phyloP scores from a whole-genome alignment of 1,284 basidiomycete species.

The Boletus calvinii region DNA sequence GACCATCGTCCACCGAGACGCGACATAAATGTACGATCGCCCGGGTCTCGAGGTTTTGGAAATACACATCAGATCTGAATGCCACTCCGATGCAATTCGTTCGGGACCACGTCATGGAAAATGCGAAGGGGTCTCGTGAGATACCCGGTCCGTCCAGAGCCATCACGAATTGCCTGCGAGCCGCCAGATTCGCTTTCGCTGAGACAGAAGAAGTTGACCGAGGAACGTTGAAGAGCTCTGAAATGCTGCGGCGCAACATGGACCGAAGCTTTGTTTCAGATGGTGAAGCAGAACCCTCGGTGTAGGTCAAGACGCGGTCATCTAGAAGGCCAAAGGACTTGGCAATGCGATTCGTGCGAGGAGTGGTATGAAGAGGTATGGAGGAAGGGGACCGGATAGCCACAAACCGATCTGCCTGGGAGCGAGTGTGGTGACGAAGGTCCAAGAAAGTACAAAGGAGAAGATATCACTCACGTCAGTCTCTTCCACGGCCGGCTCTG shows the following conservation, averaged over 20 bases:
- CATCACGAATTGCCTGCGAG: slow-evolving; percentile 46
- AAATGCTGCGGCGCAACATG: slow-evolving; percentile 38
- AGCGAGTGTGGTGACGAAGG: slow-evolving; percentile 3
- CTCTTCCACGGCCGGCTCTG: slow-evolving; percentile 30
- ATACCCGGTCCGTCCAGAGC: slow-evolving; percentile 52
- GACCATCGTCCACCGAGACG: slow-evolving; percentile 24
- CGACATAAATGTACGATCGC: slow-evolving; percentile 44
- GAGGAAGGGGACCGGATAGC: slow-evolving; percentile 38
- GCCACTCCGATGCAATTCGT: slow-evolving; percentile 49
- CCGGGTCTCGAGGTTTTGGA: slow-evolving; percentile 47
- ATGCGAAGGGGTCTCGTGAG: slow-evolving; percentile 45
- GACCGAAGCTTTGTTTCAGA: slow-evolving; percentile 36
- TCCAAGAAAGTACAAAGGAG: slow-evolving; percentile 1
- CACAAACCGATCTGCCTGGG: slow-evolving; percentile 49
- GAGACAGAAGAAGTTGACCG: slow-evolving; percentile 38
- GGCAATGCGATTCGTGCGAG: slow-evolving; percentile 48
- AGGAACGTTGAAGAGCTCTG: slow-evolving; percentile 39
- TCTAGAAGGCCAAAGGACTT: slow-evolving; percentile 46
- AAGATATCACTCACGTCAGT: slow-evolving; percentile 26
- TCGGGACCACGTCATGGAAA: slow-evolving; percentile 47
- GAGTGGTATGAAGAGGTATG: slow-evolving; percentile 45
- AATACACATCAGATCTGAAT: slow-evolving; percentile 47
- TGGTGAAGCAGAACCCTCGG: slow-evolving; percentile 30
- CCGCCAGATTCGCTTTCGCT: slow-evolving; percentile 42
- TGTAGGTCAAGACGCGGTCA: slow-evolving; percentile 44